Evolutionary conservation across 1,284 basidiomycete genomes (phyloP).

Genomic region (Golubevia pallescens): DNA sequence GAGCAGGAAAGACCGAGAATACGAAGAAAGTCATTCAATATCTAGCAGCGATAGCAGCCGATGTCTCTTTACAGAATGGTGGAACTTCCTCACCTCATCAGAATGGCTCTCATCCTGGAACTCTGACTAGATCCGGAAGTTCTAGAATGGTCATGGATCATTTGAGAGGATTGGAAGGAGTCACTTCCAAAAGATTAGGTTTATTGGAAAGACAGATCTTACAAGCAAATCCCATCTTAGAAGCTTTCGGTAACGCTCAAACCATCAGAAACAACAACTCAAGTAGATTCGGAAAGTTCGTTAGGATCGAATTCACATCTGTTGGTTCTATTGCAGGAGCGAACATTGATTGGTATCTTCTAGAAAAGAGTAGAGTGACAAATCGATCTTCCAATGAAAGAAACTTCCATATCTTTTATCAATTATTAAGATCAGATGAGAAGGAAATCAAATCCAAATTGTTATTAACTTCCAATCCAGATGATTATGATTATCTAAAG

Average conservation of each 20-base stretch:
- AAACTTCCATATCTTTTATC: slow-evolving; percentile 97
- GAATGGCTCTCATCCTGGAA: slow-evolving; percentile 67
- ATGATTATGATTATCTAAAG: slow-evolving; percentile 89
- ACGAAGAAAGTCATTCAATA: slow-evolving; percentile 99
- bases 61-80: slow-evolving; percentile 70
- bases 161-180: slow-evolving; percentile 37
- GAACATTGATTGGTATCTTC: slow-evolving; percentile 97
- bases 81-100: slow-evolving; percentile 66
- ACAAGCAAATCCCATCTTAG: slow-evolving; percentile 96
- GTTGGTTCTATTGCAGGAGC: slow-evolving; percentile 95
- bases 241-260: slow-evolving; percentile 98
- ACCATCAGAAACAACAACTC: slow-evolving; percentile 99
- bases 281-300: slow-evolving; percentile 97
- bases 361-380: slow-evolving; percentile 92
- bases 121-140: slow-evolving; percentile 26
- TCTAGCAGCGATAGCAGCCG: slow-evolving; percentile 94
- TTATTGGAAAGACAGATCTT: slow-evolving; percentile 94
- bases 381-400: slow-evolving; percentile 71
- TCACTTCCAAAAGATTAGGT: slow-evolving; percentile 70
- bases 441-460: slow-evolving; percentile 61
- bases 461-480: slow-evolving; percentile 74
- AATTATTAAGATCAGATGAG: slow-evolving; percentile 72
- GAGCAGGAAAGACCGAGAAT: slow-evolving; percentile 98
- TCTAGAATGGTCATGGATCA: slow-evolving; percentile 47
- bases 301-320: slow-evolving; percentile 91